Evolutionary conservation across 148 eudicot genomes (phyloP).

Genomic region (Rhododendron griersonianum): DNA sequence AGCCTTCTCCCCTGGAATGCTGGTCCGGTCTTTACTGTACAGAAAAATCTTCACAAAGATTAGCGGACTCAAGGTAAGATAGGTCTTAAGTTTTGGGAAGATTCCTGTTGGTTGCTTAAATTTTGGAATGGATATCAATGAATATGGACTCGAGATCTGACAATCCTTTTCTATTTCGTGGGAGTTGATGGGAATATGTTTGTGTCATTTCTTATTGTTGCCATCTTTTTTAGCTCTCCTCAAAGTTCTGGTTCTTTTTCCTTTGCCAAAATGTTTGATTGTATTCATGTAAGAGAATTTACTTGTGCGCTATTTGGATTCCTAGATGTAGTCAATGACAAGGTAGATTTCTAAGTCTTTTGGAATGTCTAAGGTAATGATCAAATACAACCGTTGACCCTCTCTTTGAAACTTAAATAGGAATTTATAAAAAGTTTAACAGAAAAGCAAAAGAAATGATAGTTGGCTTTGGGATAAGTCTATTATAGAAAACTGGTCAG

Average conservation of each 20-base stretch:
- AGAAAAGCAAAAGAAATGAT: too few species aligned
- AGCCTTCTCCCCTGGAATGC: conserved; percentile 50
- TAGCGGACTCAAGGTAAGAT: conserved; percentile 1
- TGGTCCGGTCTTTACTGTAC: conserved; percentile 52
- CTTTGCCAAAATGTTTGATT: background rate
- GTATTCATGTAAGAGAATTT: background rate
- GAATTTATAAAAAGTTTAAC: too few species aligned
- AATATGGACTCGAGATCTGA: background rate
- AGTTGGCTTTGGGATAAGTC: too few species aligned
- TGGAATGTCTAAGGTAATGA: too few species aligned
- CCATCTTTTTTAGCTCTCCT: background rate
- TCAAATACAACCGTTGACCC: too few species aligned
- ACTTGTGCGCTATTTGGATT: background rate
- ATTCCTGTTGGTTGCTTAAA: background rate
- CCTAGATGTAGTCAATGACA: too few species aligned
- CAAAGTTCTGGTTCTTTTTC: background rate
- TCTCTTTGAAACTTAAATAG: too few species aligned
- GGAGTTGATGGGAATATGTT: background rate
- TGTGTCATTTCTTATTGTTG: background rate
- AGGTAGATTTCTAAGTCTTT: too few species aligned
- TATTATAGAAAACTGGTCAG: too few species aligned
- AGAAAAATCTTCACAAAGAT: background rate
- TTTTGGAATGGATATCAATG: background rate
- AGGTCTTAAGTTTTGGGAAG: background rate
- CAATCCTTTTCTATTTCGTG: background rate